Base-by-base conservation (phyloP, 140 eudicot genomes). In the Bidens hawaiensis region DNA sequence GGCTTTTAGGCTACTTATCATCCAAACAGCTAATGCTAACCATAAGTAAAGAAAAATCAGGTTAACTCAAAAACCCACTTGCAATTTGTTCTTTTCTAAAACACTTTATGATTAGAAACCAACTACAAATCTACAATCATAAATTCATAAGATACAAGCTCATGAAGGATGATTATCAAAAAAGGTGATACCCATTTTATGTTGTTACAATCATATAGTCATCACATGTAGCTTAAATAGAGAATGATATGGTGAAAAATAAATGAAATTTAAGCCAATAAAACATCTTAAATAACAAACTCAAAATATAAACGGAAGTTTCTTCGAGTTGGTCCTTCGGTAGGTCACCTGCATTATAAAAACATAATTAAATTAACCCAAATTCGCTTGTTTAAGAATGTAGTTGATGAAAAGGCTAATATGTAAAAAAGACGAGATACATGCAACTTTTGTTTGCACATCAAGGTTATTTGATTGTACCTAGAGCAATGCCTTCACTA, bases 221-320 rank as follows among this genome's bases (percentile, higher is more conserved):
- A 33, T 31, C 52, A 45, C 52, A 69, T 43, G 50, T 46, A 15
- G 22, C 28, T 15, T 6, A 47, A 60, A 47, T 47, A 14, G 12
- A 19, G 0, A 9, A 47, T 6, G 10, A 31, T 47, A 47, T 9
- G 1, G 5, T 9, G 9, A 19, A 18, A 47, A 47, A 17, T 4
- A 19, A 1, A 9, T 18, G 3, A 5, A 8, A 49, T 13, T n/a
- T 40, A 28, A 33, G 38, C 48, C 68, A 24, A n/a, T 4, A 62
- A 24, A 72, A 54, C 71, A 55, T 54, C 71, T 17, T 45, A 11
- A 41, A 27, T 27, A 19, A 43, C 30, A 41, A 31, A 55, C 45
- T 54, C 60, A 64, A 40, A 30, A 42, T 72, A 72, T 54, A 31
- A 62, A 54, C 17, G 24, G 64, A 19, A 42, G 53, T 42, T 30